These are phyloP conservation scores for Sungouiella thailandica DNA, from an alignment of 805 yeast species.

Conservation along the genomic window DNA sequence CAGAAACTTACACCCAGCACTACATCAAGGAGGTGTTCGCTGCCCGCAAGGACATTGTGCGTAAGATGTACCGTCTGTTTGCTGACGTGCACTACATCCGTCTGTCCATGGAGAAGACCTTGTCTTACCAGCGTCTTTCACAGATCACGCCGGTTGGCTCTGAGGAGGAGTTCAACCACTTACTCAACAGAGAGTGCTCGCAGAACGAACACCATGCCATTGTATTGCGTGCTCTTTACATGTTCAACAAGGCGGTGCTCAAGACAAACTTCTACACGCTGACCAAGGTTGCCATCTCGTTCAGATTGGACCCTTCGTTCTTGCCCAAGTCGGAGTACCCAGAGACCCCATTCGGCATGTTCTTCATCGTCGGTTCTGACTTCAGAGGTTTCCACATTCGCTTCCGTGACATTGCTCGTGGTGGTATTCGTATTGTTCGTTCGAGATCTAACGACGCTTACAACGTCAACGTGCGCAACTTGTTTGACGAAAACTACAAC, in stretches of 20 bases:
- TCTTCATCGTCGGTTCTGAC: conserved; percentile 92
- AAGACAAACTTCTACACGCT: conserved; percentile 93
- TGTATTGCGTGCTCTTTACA: conserved; percentile 75
- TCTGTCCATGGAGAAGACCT: conserved; percentile 64
- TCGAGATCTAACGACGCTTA: conserved; percentile 84
- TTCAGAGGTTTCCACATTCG: conserved; percentile 97
- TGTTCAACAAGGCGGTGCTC: conserved; percentile 80
- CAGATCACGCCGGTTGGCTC: conserved; percentile 68
- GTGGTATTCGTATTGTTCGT: conserved; percentile 94
- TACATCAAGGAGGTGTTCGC: conserved; percentile 75
- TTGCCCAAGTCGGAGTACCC: conserved; percentile 86
- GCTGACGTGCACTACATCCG: conserved; percentile 86
- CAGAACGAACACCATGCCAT: conserved; percentile 76
- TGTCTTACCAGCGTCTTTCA: conserved; percentile 83
- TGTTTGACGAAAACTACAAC: conserved; percentile 95
- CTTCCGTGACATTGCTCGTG: conserved; percentile 95
- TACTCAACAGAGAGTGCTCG: conserved; percentile 64
- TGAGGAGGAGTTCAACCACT: conserved; percentile 68
- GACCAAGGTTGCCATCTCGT: conserved; percentile 91
- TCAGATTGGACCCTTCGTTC: conserved; percentile 82
- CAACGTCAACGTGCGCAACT: conserved; percentile 74
- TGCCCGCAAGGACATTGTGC: conserved; percentile 63
- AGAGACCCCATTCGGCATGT: conserved; percentile 90
- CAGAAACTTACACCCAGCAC: conserved; percentile 87
- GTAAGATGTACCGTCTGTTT: conserved; percentile 83